Evolutionary conservation across 2,329 filamentous ascomycete species (phyloP).

Genomic region (Pseudogymnoascus sp.): DNA sequence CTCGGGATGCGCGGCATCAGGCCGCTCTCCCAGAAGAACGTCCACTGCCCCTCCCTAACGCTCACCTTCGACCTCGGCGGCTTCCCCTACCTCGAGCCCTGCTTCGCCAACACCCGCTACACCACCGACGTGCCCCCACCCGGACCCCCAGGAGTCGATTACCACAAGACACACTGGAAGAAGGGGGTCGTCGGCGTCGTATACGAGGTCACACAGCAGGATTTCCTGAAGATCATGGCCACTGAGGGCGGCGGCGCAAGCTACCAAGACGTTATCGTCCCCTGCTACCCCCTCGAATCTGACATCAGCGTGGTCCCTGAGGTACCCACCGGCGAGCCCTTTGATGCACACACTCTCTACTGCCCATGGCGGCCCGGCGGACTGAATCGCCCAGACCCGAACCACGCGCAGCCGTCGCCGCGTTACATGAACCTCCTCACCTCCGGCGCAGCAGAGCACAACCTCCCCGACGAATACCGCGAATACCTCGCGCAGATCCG

Average conservation of each 20-base stretch:
- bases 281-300: slow-evolving; percentile 63
- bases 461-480: slow-evolving; percentile 72
- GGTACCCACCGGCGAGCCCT: slow-evolving; percentile 54
- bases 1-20: slow-evolving; percentile 68
- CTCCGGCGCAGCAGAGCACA: slow-evolving; percentile 71
- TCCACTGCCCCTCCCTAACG: slow-evolving; percentile 68
- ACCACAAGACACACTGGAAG: slow-evolving; percentile 58
- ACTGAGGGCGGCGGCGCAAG: slow-evolving; percentile 81
- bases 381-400: slow-evolving; percentile 51
- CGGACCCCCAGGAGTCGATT: slow-evolving; percentile 22
- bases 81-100: slow-evolving; percentile 80
- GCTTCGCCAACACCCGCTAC: slow-evolving; percentile 77
- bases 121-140: slow-evolving; percentile 32
- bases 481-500: slow-evolving; percentile 62
- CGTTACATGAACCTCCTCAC: slow-evolving; percentile 78
- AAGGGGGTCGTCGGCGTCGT: slow-evolving; percentile 87
- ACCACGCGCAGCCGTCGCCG: slow-evolving; percentile 73
- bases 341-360: slow-evolving; percentile 80
- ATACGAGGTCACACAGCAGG: slow-evolving; percentile 79
- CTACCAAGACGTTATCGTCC: slow-evolving; percentile 78
- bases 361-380: slow-evolving; percentile 42
- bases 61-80: slow-evolving; percentile 83
- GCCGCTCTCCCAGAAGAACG: slow-evolving; percentile 74
- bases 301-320: slow-evolving; percentile 53
- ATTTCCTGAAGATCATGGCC: slow-evolving; percentile 79